These are phyloP conservation scores for Lindgomyces ingoldianus DNA, from an alignment of 495 filamentous ascomycete genomes.

Conservation along the genomic window DNA sequence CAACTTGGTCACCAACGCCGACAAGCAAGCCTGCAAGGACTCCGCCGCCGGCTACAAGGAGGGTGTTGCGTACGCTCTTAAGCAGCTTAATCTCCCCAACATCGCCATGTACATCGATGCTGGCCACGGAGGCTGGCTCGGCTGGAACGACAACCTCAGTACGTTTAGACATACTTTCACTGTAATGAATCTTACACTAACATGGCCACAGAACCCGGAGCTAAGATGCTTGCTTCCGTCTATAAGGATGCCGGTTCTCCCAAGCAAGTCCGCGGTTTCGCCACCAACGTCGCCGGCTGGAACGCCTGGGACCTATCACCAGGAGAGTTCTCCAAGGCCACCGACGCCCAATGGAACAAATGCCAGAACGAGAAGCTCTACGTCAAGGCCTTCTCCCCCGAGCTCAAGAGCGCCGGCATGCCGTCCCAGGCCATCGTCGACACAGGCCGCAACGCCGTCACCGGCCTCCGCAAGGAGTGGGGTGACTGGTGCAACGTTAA, in stretches of 20 bases:
- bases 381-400: slow-evolving; percentile 64
- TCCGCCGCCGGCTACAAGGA: slow-evolving; percentile 66
- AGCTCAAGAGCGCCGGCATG: slow-evolving; percentile 63
- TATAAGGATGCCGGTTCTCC: slow-evolving; percentile 68
- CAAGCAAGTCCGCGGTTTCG: slow-evolving; percentile 66
- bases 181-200: not conserved
- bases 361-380: slow-evolving; percentile 69
- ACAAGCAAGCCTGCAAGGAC: slow-evolving; percentile 62
- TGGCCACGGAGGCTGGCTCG: slow-evolving; percentile 80
- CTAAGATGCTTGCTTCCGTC: slow-evolving; percentile 64
- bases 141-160: slow-evolving; percentile 74
- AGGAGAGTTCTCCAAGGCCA: slow-evolving; percentile 37
- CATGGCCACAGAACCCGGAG: slow-evolving; percentile 55
- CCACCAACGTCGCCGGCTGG: slow-evolving; percentile 80
- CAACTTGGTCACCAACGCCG: slow-evolving; percentile 77
- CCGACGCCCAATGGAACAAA: slow-evolving; percentile 38
- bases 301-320: slow-evolving; percentile 58
- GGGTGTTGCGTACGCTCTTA: slow-evolving; percentile 71
- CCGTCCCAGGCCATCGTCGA: slow-evolving; percentile 75
- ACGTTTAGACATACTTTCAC: not conserved
- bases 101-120: slow-evolving; percentile 84
- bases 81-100: slow-evolving; percentile 70
- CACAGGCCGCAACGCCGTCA: slow-evolving; percentile 66
- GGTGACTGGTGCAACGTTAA: slow-evolving; percentile 86
- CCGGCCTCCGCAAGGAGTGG: slow-evolving; percentile 61